phyloP scores from a whole-genome alignment of 768 basidiomycete genomes.

The Pulveroboletus sp. region DNA sequence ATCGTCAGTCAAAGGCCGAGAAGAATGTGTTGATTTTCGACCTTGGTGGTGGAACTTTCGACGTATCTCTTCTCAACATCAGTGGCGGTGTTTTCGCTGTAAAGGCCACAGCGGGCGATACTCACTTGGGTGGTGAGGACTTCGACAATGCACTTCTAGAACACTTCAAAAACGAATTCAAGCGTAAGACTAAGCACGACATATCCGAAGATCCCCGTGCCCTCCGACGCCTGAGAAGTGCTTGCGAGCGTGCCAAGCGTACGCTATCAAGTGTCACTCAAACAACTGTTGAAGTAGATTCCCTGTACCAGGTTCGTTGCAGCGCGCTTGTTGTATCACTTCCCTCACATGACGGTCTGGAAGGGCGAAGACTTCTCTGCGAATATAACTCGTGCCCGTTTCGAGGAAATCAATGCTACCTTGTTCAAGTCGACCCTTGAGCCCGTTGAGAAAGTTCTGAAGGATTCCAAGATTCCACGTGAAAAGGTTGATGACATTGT shows the following conservation, averaged over 20 bases:
- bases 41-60: slow-evolving; percentile 99
- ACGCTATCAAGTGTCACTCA: slow-evolving; percentile 97
- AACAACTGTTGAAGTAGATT: slow-evolving; percentile 99
- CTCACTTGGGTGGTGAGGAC: slow-evolving; percentile 99
- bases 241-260: slow-evolving; percentile 99
- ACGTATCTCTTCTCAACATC: slow-evolving; percentile 98
- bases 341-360: slow-evolving; percentile 7
- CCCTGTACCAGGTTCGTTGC: slow-evolving; percentile 78
- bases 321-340: not conserved
- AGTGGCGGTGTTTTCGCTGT: slow-evolving; percentile 98
- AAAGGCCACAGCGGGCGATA: slow-evolving; percentile 99
- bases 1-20: slow-evolving; percentile 91
- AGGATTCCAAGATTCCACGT: slow-evolving; percentile 97
- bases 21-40: slow-evolving; percentile 99
- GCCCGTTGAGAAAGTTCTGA: slow-evolving; percentile 98
- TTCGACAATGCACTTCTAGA: slow-evolving; percentile 98
- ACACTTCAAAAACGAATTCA: slow-evolving; percentile 99
- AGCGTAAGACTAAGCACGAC: slow-evolving; percentile 94
- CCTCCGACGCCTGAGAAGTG: slow-evolving; percentile 90
- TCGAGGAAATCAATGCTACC: slow-evolving; percentile 97
- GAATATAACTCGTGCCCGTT: slow-evolving; percentile 98
- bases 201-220: slow-evolving; percentile 97
- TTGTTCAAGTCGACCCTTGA: slow-evolving; percentile 97
- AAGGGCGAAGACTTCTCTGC: slow-evolving; percentile 98
- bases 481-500: slow-evolving; percentile 99